These are phyloP conservation scores for Neoboletus magnificus DNA, from an alignment of 768 basidiomycete genomes.

Conservation along the genomic window DNA sequence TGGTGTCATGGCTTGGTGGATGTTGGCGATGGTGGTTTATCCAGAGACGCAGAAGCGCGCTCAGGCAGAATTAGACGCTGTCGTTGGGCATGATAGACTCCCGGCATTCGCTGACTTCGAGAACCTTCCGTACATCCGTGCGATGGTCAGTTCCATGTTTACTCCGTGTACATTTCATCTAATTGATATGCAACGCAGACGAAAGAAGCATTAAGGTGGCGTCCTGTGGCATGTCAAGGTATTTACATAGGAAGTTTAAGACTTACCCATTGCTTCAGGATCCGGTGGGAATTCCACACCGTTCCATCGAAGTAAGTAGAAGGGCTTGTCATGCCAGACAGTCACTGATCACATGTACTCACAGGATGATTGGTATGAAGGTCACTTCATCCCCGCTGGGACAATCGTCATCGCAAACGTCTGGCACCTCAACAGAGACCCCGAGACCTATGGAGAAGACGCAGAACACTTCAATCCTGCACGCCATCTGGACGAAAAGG, in stretches of 20 bases:
- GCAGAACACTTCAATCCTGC: conserved; percentile 43
- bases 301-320: conserved; percentile 1
- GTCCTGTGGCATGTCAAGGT: background rate
- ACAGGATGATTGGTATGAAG: conserved; percentile 22
- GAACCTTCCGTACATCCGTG: conserved; percentile 5
- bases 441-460: conserved; percentile 42
- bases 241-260: background rate
- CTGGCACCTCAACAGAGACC: conserved; percentile 37
- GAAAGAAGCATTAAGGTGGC: conserved; percentile 11
- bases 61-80: conserved; percentile 23
- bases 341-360: background rate
- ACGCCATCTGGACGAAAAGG: conserved; percentile 9
- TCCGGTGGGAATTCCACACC: conserved; percentile 3
- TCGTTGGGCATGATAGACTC: conserved; percentile 21
- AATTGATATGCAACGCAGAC: background rate
- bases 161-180: background rate
- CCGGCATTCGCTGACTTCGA: conserved; percentile 10
- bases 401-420: conserved; percentile 11
- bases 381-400: conserved; percentile 24
- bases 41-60: conserved; percentile 27
- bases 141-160: background rate
- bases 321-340: background rate
- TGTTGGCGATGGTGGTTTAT: conserved; percentile 25
- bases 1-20: conserved; percentile 14
- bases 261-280: background rate